Conservation (phyloP, 1,139 yeast genomes). For the Ogataea hybrid region DNA sequence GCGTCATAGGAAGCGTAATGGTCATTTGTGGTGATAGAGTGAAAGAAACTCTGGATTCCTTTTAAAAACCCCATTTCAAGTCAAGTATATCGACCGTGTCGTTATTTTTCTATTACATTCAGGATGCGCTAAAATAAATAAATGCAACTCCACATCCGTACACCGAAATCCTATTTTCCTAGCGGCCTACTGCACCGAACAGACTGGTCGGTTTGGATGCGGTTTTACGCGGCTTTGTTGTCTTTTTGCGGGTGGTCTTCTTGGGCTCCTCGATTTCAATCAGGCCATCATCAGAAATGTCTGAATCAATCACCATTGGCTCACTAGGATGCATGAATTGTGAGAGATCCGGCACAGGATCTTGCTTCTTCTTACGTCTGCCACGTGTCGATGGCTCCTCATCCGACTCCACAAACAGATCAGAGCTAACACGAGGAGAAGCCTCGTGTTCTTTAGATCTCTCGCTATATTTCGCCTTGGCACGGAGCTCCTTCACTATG, state of each 20-base stretch:
- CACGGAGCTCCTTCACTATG: slow-evolving; percentile 28
- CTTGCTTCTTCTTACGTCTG: slow-evolving; percentile 1
- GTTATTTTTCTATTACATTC: slow-evolving; percentile 3
- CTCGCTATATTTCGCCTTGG: slow-evolving; percentile 20
- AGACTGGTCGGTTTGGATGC: slow-evolving; percentile 9
- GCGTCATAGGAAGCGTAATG: slow-evolving; percentile 53
- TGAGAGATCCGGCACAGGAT: slow-evolving; percentile 2
- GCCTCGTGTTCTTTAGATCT: neutral
- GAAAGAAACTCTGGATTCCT: slow-evolving; percentile 43
- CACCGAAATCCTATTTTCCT: neutral
- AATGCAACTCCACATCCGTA: neutral
- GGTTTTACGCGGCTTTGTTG: slow-evolving; percentile 1
- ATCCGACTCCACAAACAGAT: slow-evolving; percentile 8
- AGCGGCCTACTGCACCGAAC: slow-evolving; percentile 9
- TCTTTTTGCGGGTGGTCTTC: neutral
- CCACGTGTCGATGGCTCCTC: slow-evolving; percentile 9
- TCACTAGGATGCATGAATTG: slow-evolving; percentile 7
- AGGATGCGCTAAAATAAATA: slow-evolving; percentile 1
- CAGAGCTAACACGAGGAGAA: neutral
- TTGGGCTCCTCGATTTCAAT: slow-evolving; percentile 17
- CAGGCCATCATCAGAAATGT: slow-evolving; percentile 13
- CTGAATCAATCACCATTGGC: slow-evolving; percentile 5
- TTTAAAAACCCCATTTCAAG: slow-evolving; percentile 28
- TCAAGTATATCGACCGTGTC: slow-evolving; percentile 5
- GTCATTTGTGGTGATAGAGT: slow-evolving; percentile 60